Conservation (phyloP, 495 filamentous ascomycete species). For the Penicillium antarcticum region DNA sequence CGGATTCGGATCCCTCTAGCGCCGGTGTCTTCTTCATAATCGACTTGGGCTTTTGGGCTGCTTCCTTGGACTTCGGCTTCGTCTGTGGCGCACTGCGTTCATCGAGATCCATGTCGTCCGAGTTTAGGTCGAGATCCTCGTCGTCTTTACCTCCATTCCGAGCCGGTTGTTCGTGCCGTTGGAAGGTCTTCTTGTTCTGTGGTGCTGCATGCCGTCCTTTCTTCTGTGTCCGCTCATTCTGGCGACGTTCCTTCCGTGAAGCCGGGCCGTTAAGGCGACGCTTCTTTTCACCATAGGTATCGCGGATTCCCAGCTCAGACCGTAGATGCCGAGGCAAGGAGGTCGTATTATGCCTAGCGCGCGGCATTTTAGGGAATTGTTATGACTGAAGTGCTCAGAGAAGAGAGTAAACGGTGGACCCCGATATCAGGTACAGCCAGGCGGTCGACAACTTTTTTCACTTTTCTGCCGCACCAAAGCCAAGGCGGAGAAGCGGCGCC, state of each 20-base stretch:
- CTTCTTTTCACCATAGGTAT: slow-evolving; percentile 37
- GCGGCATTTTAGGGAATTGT: slow-evolving; percentile 28
- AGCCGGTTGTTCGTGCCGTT: not conserved
- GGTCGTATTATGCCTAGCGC: slow-evolving; percentile 52
- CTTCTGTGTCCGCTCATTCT: slow-evolving; percentile 54
- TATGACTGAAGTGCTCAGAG: not conserved
- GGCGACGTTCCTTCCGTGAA: slow-evolving; percentile 60
- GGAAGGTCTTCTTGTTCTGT: slow-evolving; percentile 16
- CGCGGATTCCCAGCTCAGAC: slow-evolving; percentile 54
- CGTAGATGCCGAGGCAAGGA: slow-evolving; percentile 61
- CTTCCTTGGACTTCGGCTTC: slow-evolving; percentile 21
- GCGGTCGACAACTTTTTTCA: slow-evolving; percentile 18
- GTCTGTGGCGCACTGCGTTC: slow-evolving; percentile 1
- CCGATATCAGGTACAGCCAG: not conserved
- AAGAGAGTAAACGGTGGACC: not conserved
- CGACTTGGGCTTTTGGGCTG: slow-evolving; percentile 31
- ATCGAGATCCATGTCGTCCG: slow-evolving; percentile 15
- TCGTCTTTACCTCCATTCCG: slow-evolving; percentile 24
- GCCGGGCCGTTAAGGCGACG: slow-evolving; percentile 36
- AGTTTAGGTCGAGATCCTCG: slow-evolving; percentile 24
- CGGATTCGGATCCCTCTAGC: slow-evolving; percentile 7
- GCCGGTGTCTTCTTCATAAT: slow-evolving; percentile 43
- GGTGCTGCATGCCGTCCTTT: slow-evolving; percentile 36
- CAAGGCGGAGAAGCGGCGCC: slow-evolving; percentile 17
- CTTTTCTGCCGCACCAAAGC: slow-evolving; percentile 24